These are phyloP conservation scores for Nicotiana undulata DNA, from an alignment of 257 asterid species.

Conservation along the genomic window DNA sequence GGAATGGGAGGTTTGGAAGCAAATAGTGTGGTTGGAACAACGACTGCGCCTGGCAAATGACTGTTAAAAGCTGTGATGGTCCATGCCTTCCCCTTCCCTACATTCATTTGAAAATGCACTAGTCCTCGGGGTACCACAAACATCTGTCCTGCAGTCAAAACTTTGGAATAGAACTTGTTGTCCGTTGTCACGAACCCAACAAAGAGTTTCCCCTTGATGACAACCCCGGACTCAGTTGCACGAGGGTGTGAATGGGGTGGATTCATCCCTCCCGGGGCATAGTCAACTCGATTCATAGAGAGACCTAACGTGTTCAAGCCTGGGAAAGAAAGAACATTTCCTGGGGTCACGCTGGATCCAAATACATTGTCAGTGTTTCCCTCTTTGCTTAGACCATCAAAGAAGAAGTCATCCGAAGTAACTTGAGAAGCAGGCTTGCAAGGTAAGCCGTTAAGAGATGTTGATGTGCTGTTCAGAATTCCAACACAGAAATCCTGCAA, in stretches of 20 bases:
- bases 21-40: slow-evolving; percentile 28
- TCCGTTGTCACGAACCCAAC: slow-evolving; percentile 45
- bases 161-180: slow-evolving; percentile 27
- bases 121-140: slow-evolving; percentile 53
- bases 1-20: slow-evolving; percentile 45
- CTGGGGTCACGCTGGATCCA: slow-evolving; percentile 13
- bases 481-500: slow-evolving; percentile 57
- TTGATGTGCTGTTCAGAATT: slow-evolving; percentile 5
- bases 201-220: slow-evolving; percentile 33
- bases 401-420: slow-evolving; percentile 48
- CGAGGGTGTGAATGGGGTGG: slow-evolving; percentile 64
- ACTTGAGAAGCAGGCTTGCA: slow-evolving; percentile 41
- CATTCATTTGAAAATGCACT: slow-evolving; percentile 51
- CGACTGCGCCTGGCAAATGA: slow-evolving; percentile 41
- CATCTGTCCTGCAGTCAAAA: slow-evolving; percentile 37
- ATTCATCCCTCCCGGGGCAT: slow-evolving; percentile 36
- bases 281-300: slow-evolving; percentile 48
- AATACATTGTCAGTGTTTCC: slow-evolving; percentile 27
- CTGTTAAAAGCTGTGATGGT: slow-evolving; percentile 51
- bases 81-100: slow-evolving; percentile 39
- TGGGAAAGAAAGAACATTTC: slow-evolving; percentile 39
- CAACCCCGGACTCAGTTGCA: slow-evolving; percentile 42
- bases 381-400: slow-evolving; percentile 30
- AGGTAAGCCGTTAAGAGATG: slow-evolving; percentile 41
- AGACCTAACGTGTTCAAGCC: slow-evolving; percentile 55